Conservation (phyloP, 2,329 filamentous ascomycete genomes). For the Epichloe festucae region DNA sequence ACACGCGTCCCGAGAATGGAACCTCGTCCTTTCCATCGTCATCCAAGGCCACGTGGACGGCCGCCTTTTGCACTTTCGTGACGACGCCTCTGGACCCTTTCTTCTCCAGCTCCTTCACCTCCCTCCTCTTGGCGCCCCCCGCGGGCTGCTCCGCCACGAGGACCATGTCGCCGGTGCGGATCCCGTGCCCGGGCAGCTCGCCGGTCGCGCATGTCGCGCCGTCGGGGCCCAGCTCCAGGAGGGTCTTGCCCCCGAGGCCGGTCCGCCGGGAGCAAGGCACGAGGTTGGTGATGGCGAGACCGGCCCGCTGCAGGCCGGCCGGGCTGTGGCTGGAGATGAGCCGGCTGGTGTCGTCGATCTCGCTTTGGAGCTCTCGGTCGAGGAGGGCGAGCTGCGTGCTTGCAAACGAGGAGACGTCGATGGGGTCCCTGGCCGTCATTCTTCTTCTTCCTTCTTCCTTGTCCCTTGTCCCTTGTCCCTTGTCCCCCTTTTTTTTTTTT, state of each 20-base stretch:
- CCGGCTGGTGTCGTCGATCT: conserved; percentile 55
- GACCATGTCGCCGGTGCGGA: conserved; percentile 68
- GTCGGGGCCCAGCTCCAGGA: conserved; percentile 69
- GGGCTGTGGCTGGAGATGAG: conserved; percentile 58
- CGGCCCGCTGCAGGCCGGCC: conserved; percentile 56
- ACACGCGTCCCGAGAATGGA: conserved; percentile 36
- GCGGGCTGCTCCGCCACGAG: conserved; percentile 62
- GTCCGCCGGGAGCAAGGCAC: conserved; percentile 65
- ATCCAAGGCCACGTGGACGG: conserved; percentile 56
- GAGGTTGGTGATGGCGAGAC: conserved; percentile 69
- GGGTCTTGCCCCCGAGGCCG: conserved; percentile 79
- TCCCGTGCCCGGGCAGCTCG: conserved; percentile 60
- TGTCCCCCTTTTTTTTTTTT: neutral
- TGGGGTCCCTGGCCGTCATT: conserved; percentile 28
- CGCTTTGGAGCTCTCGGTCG: conserved; percentile 56
- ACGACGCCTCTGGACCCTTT: conserved; percentile 60
- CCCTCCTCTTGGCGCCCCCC: conserved; percentile 58
- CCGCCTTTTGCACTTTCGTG: conserved; percentile 43
- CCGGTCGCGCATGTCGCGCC: conserved; percentile 43
- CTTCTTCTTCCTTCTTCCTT: neutral
- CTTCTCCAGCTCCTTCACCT: conserved; percentile 57
- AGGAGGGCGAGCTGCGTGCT: conserved; percentile 58
- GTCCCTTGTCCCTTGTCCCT: rapidly evolving
- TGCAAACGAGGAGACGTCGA: conserved; percentile 58
- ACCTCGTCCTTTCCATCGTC: conserved; percentile 47